Base-by-base conservation (phyloP, 2,329 filamentous ascomycete species). In the Penicillium nordicum region DNA sequence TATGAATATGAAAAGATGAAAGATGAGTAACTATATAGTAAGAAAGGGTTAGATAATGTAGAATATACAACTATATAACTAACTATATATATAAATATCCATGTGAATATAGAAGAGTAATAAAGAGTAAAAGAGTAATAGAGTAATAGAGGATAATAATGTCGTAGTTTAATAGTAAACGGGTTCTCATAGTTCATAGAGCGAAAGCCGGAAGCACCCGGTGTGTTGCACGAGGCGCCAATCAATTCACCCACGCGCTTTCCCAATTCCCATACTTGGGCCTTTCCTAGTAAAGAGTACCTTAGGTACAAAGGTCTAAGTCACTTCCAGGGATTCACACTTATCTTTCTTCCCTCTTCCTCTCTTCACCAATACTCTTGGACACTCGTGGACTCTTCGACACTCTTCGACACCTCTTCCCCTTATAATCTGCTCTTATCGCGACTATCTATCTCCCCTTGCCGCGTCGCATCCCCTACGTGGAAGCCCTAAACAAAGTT, bases 221-320 rank as follows among this genome's bases (percentile, higher is more conserved):
- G 60, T 45, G 60, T 45, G 50, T 60, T 55, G 55, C 54, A 61
- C 61, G 58, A 63, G 53, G 55, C 56, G 60, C 63, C 63, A 66
- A 66, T 66, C 63, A 66, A 54, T 42, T 43, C 44, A 47, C 62
- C 62, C 63, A 64, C 57, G 58, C 53, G 62, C 62, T 44, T 60
- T 56, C 57, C 49, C 53, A 45, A 60, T 58, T 63, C 59, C 59
- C 63, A 64, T 53, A 61, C 57, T 54, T 56, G 54, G 52, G 42
- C 45, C 42, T 40, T 57, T 59, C 49, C 48, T 54, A 16, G 29
- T 30, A 30, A 29, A 34, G 44, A 36, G 44, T 46, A 21, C 21
- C 21, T 3, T 21, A 21, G 21, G 21, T 21, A 46, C 44, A 46
- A 46, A 46, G 44, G 21, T 46, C 7, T 10, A 46, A 55, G 60